phyloP scores from a whole-genome alignment of 2,329 filamentous ascomycete genomes.

The Leptographium flavum region DNA sequence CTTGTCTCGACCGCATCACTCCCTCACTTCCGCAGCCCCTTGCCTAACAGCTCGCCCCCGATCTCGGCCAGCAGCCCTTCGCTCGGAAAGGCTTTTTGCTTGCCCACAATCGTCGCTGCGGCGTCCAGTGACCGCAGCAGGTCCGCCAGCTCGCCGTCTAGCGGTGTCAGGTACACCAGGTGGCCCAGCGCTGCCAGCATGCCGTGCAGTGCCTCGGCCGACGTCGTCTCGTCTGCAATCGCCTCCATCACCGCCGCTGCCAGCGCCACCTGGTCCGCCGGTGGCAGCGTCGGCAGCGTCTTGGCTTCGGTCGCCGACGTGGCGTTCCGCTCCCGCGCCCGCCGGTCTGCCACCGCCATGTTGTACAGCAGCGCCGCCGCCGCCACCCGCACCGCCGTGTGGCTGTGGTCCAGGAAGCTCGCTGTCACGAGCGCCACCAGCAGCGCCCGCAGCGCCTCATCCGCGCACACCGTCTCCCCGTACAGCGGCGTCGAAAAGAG shows the following conservation, averaged over 20 bases:
- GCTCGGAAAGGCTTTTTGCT: constrained; percentile 39
- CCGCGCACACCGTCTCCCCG: constrained; percentile 43
- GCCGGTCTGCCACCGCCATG: constrained; percentile 54
- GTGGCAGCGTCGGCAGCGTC: too few species aligned
- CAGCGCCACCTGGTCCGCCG: constrained; percentile 65
- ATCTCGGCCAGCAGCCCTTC: constrained; percentile 43
- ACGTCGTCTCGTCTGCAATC: constrained; percentile 40
- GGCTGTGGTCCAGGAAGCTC: constrained; percentile 63
- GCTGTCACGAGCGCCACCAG: constrained; percentile 59
- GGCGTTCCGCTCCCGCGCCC: background rate
- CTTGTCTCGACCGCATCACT: too few species aligned
- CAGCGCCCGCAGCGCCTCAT: constrained; percentile 35
- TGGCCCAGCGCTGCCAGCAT: constrained; percentile 65
- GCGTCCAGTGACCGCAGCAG: constrained; percentile 69
- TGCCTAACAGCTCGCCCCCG: constrained; percentile 35
- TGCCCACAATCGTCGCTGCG: constrained; percentile 43
- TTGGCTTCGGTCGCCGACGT: too few species aligned
- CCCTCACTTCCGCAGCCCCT: constrained; percentile 22
- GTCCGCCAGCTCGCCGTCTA: constrained; percentile 65
- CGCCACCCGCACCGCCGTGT: constrained; percentile 63
- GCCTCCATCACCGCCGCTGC: constrained; percentile 70
- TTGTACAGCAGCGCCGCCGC: constrained; percentile 79
- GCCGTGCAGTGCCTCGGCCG: constrained; percentile 61
- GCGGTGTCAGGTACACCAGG: constrained; percentile 54
- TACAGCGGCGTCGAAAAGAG: constrained; percentile 67